Evolutionary conservation across 352 stramenopile genomes (phyloP).

Genomic region (Stephanocyclus meneghinianus): DNA sequence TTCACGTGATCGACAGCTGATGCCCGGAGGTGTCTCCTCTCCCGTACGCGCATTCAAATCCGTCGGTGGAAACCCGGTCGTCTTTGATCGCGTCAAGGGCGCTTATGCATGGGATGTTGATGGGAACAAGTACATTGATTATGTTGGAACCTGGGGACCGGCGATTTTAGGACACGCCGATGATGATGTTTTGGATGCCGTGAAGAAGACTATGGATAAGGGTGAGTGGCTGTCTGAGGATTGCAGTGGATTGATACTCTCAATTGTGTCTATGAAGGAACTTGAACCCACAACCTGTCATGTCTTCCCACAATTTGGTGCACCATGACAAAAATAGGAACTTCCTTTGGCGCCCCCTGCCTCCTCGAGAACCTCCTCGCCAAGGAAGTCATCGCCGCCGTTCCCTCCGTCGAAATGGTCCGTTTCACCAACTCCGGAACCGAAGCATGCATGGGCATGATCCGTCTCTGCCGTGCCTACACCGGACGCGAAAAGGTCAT

Average conservation of each 20-base stretch:
- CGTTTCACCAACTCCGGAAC: slow-evolving; percentile 90
- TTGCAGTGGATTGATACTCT: not conserved
- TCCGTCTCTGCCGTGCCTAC: slow-evolving; percentile 86
- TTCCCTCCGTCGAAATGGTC: slow-evolving; percentile 89
- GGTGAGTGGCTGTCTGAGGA: slow-evolving; percentile 38
- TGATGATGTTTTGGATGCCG: slow-evolving; percentile 85
- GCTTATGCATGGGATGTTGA: slow-evolving; percentile 88
- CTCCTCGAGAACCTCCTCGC: slow-evolving; percentile 87
- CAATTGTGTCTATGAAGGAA: not conserved
- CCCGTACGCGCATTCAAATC: slow-evolving; percentile 88
- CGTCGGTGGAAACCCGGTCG: slow-evolving; percentile 87
- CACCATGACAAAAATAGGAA: slow-evolving; percentile 78
- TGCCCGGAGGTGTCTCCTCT: slow-evolving; percentile 87
- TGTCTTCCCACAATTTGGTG: slow-evolving; percentile 76
- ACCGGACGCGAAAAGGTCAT: slow-evolving; percentile 86
- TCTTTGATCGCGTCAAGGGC: slow-evolving; percentile 88
- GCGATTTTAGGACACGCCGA: slow-evolving; percentile 88
- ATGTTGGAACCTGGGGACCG: slow-evolving; percentile 87
- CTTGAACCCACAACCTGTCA: not conserved
- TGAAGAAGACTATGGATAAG: slow-evolving; percentile 84
- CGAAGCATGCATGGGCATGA: slow-evolving; percentile 89
- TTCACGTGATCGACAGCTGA: slow-evolving; percentile 65
- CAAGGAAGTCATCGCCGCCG: slow-evolving; percentile 86
- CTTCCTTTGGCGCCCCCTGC: slow-evolving; percentile 86
- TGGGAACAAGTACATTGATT: slow-evolving; percentile 86